These are phyloP conservation scores for Yamadazyma atmosphaerica DNA, from an alignment of 1,139 yeast genomes.

Conservation along the genomic window DNA sequence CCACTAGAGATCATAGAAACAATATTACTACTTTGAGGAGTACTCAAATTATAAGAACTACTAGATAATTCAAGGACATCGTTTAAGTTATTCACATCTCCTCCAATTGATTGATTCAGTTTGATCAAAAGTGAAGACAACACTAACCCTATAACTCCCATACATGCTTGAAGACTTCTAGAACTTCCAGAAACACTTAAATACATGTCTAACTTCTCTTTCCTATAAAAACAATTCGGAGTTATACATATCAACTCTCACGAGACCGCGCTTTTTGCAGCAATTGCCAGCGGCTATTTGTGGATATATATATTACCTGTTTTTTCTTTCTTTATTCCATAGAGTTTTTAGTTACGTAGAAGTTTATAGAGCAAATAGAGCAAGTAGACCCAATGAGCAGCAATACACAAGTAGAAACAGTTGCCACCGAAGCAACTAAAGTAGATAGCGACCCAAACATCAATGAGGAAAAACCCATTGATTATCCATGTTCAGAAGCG, in stretches of 20 bases:
- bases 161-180: constrained; percentile 7
- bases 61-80: no score
- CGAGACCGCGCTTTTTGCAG: not conserved
- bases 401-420: not conserved
- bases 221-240: no score
- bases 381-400: not conserved
- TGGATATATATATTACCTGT: not conserved
- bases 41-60: constrained; percentile 4
- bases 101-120: constrained; percentile 3
- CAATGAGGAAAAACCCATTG: no score
- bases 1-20: constrained; percentile 6
- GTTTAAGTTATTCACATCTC: constrained; percentile 6
- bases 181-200: constrained; percentile 4
- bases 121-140: constrained; percentile 7
- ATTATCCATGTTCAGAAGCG: no score
- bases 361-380: no score
- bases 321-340: not conserved
- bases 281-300: not conserved
- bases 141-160: constrained; percentile 4
- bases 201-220: not conserved
- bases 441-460: no score
- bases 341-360: not conserved
- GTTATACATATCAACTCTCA: no score
- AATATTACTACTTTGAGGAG: constrained; percentile 5
- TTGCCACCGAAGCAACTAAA: not conserved